phyloP scores from a whole-genome alignment of 352 stramenopile genomes.

The Globisporangium nunn region DNA sequence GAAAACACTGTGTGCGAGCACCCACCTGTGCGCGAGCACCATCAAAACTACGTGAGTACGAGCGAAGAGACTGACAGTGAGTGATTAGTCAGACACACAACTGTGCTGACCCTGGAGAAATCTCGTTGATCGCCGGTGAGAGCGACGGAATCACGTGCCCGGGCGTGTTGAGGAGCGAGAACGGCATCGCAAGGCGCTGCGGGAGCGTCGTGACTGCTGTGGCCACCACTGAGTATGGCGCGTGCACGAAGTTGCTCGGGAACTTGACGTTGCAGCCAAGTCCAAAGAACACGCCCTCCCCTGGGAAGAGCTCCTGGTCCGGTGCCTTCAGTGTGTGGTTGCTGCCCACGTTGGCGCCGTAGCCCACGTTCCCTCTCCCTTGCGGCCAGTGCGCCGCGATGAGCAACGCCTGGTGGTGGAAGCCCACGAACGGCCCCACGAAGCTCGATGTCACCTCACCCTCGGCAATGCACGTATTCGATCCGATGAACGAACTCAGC shows the following conservation, averaged over 20 bases:
- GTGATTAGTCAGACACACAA: background rate
- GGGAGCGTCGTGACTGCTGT: conserved; percentile 88
- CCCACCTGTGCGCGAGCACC: conserved; percentile 52
- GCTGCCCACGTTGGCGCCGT: conserved; percentile 93
- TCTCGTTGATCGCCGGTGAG: conserved; percentile 79
- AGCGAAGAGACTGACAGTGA: background rate
- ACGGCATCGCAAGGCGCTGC: conserved; percentile 82
- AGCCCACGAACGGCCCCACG: conserved; percentile 92
- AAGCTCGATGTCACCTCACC: conserved; percentile 89
- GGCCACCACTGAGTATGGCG: conserved; percentile 93
- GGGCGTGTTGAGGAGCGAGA: conserved; percentile 68
- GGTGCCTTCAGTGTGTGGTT: conserved; percentile 94
- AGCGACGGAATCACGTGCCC: conserved; percentile 70
- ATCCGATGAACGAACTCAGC: conserved; percentile 78
- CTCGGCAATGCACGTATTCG: conserved; percentile 82
- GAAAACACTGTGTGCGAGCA: conserved; percentile 88
- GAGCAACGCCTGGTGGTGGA: conserved; percentile 91
- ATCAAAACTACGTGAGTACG: background rate
- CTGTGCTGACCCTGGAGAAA: conserved; percentile 48
- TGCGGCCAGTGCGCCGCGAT: conserved; percentile 90
- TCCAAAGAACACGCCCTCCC: conserved; percentile 95
- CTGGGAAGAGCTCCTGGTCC: conserved; percentile 87
- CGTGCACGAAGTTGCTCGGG: conserved; percentile 88
- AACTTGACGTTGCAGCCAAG: conserved; percentile 93
- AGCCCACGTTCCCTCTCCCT: conserved; percentile 91